phyloP scores from a whole-genome alignment of 2,329 filamentous ascomycete species.

The Ceratocystis alfenasii region DNA sequence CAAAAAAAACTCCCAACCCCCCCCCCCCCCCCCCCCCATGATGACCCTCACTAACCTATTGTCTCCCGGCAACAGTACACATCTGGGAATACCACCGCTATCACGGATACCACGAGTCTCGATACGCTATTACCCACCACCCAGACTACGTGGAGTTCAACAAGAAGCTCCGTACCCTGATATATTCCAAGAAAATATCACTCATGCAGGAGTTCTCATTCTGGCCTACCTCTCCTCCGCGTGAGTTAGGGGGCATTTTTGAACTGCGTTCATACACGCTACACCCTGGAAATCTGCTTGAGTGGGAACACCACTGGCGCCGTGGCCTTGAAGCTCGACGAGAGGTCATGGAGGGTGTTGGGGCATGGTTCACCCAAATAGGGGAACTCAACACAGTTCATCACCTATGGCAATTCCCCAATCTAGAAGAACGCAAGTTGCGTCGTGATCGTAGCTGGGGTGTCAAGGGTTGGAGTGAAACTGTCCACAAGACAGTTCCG shows the following conservation, averaged over 20 bases:
- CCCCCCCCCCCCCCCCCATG: not conserved
- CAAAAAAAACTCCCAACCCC: too few relatives aligned
- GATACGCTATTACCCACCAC: slow-evolving; percentile 71
- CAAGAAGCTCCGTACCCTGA: slow-evolving; percentile 69
- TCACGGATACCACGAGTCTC: slow-evolving; percentile 83
- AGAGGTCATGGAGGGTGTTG: slow-evolving; percentile 97
- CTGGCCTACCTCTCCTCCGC: slow-evolving; percentile 90
- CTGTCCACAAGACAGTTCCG: slow-evolving; percentile 95
- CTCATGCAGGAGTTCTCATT: slow-evolving; percentile 99
- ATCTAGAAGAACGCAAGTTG: slow-evolving; percentile 83
- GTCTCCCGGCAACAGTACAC: slow-evolving; percentile 52
- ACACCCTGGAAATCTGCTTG: slow-evolving; percentile 85
- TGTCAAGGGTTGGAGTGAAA: slow-evolving; percentile 90
- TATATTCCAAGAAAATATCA: slow-evolving; percentile 72
- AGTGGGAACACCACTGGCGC: slow-evolving; percentile 99
- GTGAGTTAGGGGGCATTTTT: slow-evolving; percentile 81
- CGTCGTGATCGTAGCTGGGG: slow-evolving; percentile 91
- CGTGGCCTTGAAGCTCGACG: slow-evolving; percentile 78
- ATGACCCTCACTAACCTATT: not conserved
- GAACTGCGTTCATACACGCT: slow-evolving; percentile 94
- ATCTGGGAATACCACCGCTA: slow-evolving; percentile 99
- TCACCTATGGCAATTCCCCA: slow-evolving; percentile 96
- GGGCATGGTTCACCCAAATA: slow-evolving; percentile 97
- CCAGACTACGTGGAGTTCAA: slow-evolving; percentile 79
- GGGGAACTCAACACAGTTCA: slow-evolving; percentile 96